Percentiles rank a stretch among this genome's conserved stretches.
These are phyloP conservation scores for Agarophyton chilense DNA, from an alignment of 23 red algal genomes.

Conservation along the genomic window DNA sequence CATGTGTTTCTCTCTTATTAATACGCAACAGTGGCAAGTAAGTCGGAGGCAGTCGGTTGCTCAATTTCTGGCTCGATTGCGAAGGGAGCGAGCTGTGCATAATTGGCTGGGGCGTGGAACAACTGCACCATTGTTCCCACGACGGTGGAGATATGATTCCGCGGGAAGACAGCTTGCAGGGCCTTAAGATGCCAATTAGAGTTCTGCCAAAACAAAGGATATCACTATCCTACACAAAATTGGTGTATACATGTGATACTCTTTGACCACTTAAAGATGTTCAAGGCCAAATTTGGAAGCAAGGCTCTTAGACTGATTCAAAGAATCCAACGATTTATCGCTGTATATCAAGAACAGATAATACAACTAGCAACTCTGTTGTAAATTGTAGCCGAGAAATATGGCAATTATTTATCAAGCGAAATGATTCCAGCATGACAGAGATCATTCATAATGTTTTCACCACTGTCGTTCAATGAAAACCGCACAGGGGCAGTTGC, in stretches of 20 bases:
- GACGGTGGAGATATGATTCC: too few species aligned
- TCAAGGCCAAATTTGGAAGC: not conserved
- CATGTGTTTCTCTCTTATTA: too few species aligned
- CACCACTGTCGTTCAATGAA: not conserved
- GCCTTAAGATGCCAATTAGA: constrained; percentile 18
- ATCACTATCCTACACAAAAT: not conserved
- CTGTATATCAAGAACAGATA: not conserved
- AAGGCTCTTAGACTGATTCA: not conserved
- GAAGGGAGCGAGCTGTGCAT: too few species aligned
- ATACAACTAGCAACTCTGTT: constrained; percentile 5
- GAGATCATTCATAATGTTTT: not conserved
- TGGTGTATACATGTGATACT: not conserved
- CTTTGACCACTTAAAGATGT: not conserved
- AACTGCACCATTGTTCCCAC: too few species aligned
- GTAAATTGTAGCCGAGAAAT: not conserved
- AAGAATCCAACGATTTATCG: not conserved
- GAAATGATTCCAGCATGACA: not conserved
- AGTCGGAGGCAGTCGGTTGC: too few species aligned
- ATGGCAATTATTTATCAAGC: not conserved
- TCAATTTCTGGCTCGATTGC: too few species aligned
- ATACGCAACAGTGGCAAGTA: too few species aligned
- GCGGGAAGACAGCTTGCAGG: too few species aligned
- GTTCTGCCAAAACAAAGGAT: not conserved
- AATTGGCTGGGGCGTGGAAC: too few species aligned
- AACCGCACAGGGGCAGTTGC: not conserved